Evolutionary conservation across 2,329 filamentous ascomycete species (phyloP).

Genomic region (Aspergillus fumigatiaffinis): DNA sequence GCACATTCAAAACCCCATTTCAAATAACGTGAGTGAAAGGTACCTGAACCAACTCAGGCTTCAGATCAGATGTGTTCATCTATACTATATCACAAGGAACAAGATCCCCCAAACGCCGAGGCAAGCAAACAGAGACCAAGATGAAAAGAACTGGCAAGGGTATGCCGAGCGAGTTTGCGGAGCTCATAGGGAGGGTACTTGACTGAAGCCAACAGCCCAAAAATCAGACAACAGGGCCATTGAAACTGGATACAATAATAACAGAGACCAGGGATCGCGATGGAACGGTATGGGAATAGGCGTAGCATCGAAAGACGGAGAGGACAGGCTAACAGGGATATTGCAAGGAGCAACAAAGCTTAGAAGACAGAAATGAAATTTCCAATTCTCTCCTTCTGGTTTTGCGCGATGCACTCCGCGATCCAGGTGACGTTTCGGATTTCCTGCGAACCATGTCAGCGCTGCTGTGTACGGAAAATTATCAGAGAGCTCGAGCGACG

Average conservation of each 20-base stretch:
- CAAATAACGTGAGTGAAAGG: not conserved
- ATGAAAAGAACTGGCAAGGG: constrained; percentile 17
- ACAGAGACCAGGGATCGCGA: constrained; percentile 28
- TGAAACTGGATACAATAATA: constrained; percentile 11
- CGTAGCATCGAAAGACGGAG: constrained; percentile 10
- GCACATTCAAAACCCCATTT: not conserved
- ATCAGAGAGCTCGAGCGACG: constrained; percentile 26
- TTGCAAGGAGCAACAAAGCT: constrained; percentile 23
- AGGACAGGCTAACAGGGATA: constrained; percentile 12
- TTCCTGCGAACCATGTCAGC: constrained; percentile 60
- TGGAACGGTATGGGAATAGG: constrained; percentile 17
- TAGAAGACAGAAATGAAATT: constrained; percentile 99
- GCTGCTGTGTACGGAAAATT: not conserved
- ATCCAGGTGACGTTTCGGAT: constrained; percentile 99
- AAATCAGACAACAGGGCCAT: not conserved
- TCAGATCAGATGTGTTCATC: constrained; percentile 5
- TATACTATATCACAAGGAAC: constrained; percentile 26
- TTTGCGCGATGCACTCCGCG: constrained; percentile 98
- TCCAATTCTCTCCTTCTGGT: constrained; percentile 97
- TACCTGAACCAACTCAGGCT: not conserved
- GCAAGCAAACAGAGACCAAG: constrained; percentile 13
- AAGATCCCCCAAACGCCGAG: constrained; percentile 25
- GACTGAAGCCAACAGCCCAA: not conserved
- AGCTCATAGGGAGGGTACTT: constrained; percentile 21
- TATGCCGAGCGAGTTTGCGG: constrained; percentile 20